These are phyloP conservation scores for Diaporthe aspalathi DNA, from an alignment of 2,329 filamentous ascomycete genomes.

Conservation along the genomic window DNA sequence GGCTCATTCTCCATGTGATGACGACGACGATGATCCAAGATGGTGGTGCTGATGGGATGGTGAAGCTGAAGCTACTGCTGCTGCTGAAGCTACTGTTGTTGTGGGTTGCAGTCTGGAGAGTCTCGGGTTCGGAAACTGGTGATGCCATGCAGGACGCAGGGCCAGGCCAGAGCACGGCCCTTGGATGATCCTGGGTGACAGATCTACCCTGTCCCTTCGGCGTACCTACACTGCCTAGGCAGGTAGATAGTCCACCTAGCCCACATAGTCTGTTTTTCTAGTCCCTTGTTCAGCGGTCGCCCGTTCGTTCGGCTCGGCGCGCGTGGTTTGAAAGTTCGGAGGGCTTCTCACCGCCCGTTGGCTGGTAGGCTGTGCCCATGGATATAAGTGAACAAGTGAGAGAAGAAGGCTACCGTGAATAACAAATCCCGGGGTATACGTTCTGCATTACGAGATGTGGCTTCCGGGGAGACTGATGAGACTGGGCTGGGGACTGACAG, in stretches of 20 bases:
- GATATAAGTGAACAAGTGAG: background rate
- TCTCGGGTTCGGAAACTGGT: background rate
- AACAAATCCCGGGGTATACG: too few relatives aligned
- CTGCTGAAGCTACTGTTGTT: background rate
- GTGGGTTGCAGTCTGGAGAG: background rate
- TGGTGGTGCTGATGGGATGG: background rate
- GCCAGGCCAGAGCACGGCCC: constrained; percentile 5
- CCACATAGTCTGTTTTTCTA: constrained; percentile 7
- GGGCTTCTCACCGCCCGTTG: constrained; percentile 20
- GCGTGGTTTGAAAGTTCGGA: constrained; percentile 10
- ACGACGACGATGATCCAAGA: background rate
- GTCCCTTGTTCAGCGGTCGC: background rate
- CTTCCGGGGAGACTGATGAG: background rate
- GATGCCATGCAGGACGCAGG: background rate
- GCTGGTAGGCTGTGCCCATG: background rate
- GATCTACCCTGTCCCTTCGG: constrained; percentile 9
- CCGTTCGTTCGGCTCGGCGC: constrained; percentile 19
- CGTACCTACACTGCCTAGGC: background rate
- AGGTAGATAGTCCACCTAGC: background rate
- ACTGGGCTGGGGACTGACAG: background rate
- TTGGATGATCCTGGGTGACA: constrained; percentile 14
- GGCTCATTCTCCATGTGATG: background rate
- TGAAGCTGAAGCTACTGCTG: background rate
- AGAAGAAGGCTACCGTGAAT: too few relatives aligned
- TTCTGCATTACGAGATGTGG: constrained; percentile 2